Percentiles rank a stretch among this genome's conserved stretches.
phyloP scores from a whole-genome alignment of 2,329 filamentous ascomycete genomes.

The Fusarium zealandicum region DNA sequence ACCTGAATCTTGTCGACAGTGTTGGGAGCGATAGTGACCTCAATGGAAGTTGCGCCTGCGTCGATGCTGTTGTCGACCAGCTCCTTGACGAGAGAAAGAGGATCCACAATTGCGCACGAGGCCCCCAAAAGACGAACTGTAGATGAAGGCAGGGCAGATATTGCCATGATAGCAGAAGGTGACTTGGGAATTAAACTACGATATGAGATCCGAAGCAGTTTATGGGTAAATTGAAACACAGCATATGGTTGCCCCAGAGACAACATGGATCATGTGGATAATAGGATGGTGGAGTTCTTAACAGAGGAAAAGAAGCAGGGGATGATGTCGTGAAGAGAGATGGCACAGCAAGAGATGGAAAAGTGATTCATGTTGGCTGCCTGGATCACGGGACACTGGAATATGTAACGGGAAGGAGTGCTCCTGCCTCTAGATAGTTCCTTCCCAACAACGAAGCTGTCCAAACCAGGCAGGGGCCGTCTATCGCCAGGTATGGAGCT shows the following conservation, averaged over 20 bases:
- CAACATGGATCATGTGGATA: slow-evolving; percentile 38
- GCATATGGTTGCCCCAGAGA: slow-evolving; percentile 36
- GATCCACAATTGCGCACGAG: slow-evolving; percentile 64
- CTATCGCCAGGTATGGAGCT: slow-evolving; percentile 16
- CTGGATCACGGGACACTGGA: slow-evolving; percentile 1
- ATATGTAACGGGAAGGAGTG: slow-evolving; percentile 10
- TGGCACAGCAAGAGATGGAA: not conserved
- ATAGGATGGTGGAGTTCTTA: slow-evolving; percentile 30
- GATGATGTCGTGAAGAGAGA: slow-evolving; percentile 1
- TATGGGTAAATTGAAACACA: slow-evolving; percentile 29
- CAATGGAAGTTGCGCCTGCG: slow-evolving; percentile 70
- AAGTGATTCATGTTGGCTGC: slow-evolving; percentile 6
- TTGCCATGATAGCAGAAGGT: slow-evolving; percentile 51
- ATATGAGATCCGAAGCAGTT: slow-evolving; percentile 17
- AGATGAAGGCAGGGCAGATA: slow-evolving; percentile 56
- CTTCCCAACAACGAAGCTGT: slow-evolving; percentile 10
- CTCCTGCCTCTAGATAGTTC: not conserved
- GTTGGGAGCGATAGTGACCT: slow-evolving; percentile 69
- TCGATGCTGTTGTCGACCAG: slow-evolving; percentile 81
- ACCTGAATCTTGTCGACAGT: slow-evolving; percentile 74
- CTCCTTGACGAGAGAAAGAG: slow-evolving; percentile 74
- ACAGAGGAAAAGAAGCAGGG: slow-evolving; percentile 8
- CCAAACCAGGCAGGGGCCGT: not conserved
- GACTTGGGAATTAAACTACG: slow-evolving; percentile 18
- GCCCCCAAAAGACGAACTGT: slow-evolving; percentile 66